A percentile compares a stretch with the other conserved stretches of the same genome.
phyloP scores from a whole-genome alignment of 768 basidiomycete species.

The Pleurotus salmoneostramineus region DNA sequence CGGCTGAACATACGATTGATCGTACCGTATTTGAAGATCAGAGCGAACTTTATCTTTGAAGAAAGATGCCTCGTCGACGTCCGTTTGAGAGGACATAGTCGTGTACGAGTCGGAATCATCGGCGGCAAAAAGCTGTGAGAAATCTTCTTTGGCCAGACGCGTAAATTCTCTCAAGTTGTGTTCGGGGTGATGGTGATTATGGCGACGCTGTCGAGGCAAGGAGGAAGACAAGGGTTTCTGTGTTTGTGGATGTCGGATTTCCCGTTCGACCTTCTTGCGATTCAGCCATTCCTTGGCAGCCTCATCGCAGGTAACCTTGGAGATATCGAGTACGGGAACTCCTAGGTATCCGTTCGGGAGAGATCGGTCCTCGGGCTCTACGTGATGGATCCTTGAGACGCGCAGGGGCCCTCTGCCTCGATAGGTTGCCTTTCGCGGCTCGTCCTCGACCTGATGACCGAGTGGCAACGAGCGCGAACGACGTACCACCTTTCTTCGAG shows the following conservation, averaged over 20 bases:
- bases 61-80: not conserved
- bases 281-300: not conserved
- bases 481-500: not conserved
- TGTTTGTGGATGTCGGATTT: not conserved
- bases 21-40: not conserved
- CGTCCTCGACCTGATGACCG: not conserved
- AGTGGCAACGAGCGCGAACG: constrained; percentile 5
- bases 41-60: not conserved
- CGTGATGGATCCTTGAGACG: not conserved
- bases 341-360: not conserved
- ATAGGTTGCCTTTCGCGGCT: constrained; percentile 1
- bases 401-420: not conserved
- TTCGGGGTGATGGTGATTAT: not conserved
- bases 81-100: not conserved
- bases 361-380: not conserved
- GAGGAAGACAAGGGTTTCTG: not conserved
- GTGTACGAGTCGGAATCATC: not conserved
- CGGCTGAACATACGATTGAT: not conserved
- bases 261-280: not conserved
- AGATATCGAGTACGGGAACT: not conserved
- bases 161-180: not conserved
- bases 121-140: not conserved
- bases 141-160: not conserved
- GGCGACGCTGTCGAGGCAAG: not conserved
- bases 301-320: not conserved